phyloP scores from a whole-genome alignment of 768 basidiomycete species.

The Chalciporus piperatus region DNA sequence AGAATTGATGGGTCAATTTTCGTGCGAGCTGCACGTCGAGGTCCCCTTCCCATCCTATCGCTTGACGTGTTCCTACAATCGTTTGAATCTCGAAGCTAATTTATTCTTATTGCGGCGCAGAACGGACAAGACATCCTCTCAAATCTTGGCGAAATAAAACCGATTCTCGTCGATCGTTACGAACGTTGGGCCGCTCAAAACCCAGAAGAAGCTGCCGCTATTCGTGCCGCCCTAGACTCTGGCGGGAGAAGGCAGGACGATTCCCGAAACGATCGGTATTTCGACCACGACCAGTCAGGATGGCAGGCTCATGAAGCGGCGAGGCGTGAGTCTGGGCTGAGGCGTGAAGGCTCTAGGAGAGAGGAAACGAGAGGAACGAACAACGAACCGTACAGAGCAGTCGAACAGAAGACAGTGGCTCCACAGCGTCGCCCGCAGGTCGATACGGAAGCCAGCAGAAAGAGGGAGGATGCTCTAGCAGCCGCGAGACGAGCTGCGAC shows the following conservation, averaged over 20 bases:
- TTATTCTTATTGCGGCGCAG: conserved; percentile 34
- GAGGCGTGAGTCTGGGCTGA: conserved; percentile 30
- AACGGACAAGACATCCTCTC: conserved; percentile 75
- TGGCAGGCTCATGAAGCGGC: conserved; percentile 31
- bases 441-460: conserved; percentile 27
- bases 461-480: conserved; percentile 30
- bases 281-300: conserved; percentile 32
- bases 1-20: not conserved
- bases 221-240: conserved; percentile 21
- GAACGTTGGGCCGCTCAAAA: conserved; percentile 55
- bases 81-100: conserved; percentile 15
- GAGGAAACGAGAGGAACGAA: conserved; percentile 33
- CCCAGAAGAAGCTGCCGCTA: conserved; percentile 33
- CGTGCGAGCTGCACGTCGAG: not conserved
- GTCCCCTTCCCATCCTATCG: not conserved
- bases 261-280: conserved; percentile 23
- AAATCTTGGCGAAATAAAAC: conserved; percentile 63
- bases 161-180: conserved; percentile 57
- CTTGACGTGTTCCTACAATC: not conserved
- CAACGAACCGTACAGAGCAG: conserved; percentile 34
- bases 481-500: conserved; percentile 25
- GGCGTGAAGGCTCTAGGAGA: conserved; percentile 34
- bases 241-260: conserved; percentile 22
- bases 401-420: conserved; percentile 16
- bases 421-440: conserved; percentile 26